Percentiles rank a stretch among this genome's conserved stretches.
These are phyloP conservation scores for Petunia secreta DNA, from an alignment of 257 asterid genomes.

Conservation along the genomic window DNA sequence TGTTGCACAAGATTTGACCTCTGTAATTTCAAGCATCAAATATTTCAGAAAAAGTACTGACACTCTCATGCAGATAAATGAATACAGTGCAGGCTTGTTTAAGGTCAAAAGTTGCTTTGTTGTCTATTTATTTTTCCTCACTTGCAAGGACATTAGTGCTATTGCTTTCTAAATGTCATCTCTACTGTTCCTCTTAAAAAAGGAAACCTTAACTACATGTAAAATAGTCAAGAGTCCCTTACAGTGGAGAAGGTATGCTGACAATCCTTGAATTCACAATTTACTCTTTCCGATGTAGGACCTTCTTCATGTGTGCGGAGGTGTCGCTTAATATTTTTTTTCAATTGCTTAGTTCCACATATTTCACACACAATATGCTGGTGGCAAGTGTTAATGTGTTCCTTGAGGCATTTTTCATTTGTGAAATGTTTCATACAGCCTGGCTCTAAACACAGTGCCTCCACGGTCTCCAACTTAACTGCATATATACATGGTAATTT, in stretches of 20 bases:
- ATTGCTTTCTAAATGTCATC: background rate
- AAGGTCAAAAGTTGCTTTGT: background rate
- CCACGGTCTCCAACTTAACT: slow-evolving; percentile 77
- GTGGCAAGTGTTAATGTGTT: slow-evolving; percentile 70
- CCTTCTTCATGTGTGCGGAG: slow-evolving; percentile 60
- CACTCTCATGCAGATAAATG: background rate
- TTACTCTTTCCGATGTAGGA: slow-evolving; percentile 44
- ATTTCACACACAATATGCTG: slow-evolving; percentile 65
- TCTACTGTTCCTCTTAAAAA: background rate
- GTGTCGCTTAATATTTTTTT: slow-evolving; percentile 88
- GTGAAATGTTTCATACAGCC: slow-evolving; percentile 85
- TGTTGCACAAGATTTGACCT: slow-evolving; percentile 78
- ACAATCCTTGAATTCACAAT: slow-evolving; percentile 67
- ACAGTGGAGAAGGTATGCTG: slow-evolving; percentile 64
- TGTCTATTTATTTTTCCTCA: background rate
- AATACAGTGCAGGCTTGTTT: background rate
- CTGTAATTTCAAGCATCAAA: slow-evolving; percentile 41
- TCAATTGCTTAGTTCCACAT: slow-evolving; percentile 78
- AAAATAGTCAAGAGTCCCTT: slow-evolving; percentile 26
- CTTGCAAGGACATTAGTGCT: background rate
- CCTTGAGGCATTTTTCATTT: slow-evolving; percentile 71
- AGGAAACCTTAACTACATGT: background rate
- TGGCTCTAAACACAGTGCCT: slow-evolving; percentile 77
- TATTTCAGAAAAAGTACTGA: background rate
- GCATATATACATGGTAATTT: slow-evolving; percentile 35